Evolutionary conservation across 1,284 basidiomycete species (phyloP).

Genomic region (Marasmius fiardii): DNA sequence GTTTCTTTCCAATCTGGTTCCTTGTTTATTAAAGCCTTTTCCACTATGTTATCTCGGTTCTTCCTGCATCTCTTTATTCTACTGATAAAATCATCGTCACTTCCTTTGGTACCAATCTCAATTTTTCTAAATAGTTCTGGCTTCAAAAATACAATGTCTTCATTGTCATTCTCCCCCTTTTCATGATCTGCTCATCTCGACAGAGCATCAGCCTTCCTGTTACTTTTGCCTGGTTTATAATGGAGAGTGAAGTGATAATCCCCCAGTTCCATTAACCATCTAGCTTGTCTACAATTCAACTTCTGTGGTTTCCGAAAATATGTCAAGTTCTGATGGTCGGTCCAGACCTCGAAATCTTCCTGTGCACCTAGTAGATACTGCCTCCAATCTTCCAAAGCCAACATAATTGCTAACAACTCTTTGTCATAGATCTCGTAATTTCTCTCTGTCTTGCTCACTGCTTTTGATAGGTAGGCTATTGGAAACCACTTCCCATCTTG

Average conservation of each 20-base stretch:
- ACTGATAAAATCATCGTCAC: too few species aligned
- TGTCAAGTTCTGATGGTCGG: slow-evolving; percentile 28
- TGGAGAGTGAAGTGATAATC: slow-evolving; percentile 30
- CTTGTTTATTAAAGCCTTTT: too few species aligned
- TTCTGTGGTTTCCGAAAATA: slow-evolving; percentile 22
- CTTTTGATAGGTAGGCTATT: not conserved
- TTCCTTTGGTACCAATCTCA: too few species aligned
- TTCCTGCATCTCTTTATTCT: too few species aligned
- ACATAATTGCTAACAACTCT: slow-evolving; percentile 8
- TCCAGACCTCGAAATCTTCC: slow-evolving; percentile 18
- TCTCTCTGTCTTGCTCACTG: not conserved
- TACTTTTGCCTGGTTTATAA: slow-evolving; percentile 33
- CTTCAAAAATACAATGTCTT: slow-evolving; percentile 24
- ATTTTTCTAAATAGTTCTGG: slow-evolving; percentile 22
- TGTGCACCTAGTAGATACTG: slow-evolving; percentile 23
- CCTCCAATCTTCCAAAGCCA: slow-evolving; percentile 21
- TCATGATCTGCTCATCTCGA: slow-evolving; percentile 34
- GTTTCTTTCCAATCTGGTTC: too few species aligned
- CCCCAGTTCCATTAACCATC: slow-evolving; percentile 24
- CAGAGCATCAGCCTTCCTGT: slow-evolving; percentile 34
- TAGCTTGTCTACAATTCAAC: slow-evolving; percentile 23
- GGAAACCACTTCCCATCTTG: not conserved
- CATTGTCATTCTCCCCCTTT: slow-evolving; percentile 24
- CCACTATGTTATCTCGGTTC: too few species aligned
- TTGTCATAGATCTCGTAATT: slow-evolving; percentile 12